Percentiles rank a stretch among this genome's conserved stretches.
Evolutionary conservation across 768 basidiomycete species (phyloP).

Genomic region (Gautieria morchelliformis): DNA sequence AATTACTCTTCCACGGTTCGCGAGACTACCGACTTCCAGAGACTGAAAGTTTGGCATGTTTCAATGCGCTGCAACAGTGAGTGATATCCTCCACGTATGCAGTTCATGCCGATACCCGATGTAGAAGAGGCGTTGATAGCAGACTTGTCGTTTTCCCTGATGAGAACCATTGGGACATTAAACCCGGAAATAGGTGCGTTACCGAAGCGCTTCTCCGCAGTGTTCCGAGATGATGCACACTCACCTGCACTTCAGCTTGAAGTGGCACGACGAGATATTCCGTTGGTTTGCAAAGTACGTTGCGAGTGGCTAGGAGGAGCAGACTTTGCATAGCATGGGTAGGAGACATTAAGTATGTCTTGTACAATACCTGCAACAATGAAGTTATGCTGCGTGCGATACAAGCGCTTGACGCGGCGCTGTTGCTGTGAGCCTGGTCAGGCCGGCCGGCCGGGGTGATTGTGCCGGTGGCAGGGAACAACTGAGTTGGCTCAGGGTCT

Average conservation of each 20-base stretch:
- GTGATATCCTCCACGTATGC: slow-evolving; percentile 22
- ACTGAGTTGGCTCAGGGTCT: too few species aligned
- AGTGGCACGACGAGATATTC: slow-evolving; percentile 95
- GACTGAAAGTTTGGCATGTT: slow-evolving; percentile 72
- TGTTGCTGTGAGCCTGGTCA: too few species aligned
- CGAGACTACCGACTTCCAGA: slow-evolving; percentile 86
- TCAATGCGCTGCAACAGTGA: slow-evolving; percentile 79
- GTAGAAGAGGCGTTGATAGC: slow-evolving; percentile 60
- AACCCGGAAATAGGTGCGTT: slow-evolving; percentile 63
- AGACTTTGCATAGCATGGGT: too few species aligned
- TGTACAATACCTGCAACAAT: too few species aligned
- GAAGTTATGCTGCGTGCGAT: too few species aligned
- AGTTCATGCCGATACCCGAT: not conserved
- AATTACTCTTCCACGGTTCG: slow-evolving; percentile 76
- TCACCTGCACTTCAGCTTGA: slow-evolving; percentile 40
- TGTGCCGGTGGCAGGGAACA: too few species aligned
- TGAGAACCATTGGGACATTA: slow-evolving; percentile 89
- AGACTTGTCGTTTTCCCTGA: slow-evolving; percentile 78
- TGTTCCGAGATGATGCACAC: not conserved
- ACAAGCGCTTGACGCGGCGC: too few species aligned
- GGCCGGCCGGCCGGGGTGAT: too few species aligned
- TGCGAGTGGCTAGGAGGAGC: too few species aligned
- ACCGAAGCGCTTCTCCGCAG: not conserved
- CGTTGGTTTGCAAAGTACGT: slow-evolving; percentile 53
- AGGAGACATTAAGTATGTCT: too few species aligned